Conservation (phyloP, 129 eudicot genomes). For the Solidago caesia region DNA sequence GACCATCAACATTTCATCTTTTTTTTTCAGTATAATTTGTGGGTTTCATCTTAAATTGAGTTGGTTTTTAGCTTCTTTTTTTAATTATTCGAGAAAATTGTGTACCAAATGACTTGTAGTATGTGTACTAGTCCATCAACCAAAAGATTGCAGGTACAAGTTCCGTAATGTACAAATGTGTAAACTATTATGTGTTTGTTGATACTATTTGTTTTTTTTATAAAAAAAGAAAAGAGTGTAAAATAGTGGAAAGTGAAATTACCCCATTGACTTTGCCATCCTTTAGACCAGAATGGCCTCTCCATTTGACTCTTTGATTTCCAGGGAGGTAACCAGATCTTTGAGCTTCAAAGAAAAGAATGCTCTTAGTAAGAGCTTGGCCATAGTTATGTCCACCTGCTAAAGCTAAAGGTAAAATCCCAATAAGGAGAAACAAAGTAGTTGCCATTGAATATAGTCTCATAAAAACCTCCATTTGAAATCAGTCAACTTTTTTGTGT, state of each 20-base stretch:
- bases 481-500: not conserved
- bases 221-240: not conserved
- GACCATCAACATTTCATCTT: constrained; percentile 34
- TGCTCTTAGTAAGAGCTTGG: constrained; percentile 68
- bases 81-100: not conserved
- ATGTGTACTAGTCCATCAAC: no score
- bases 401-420: constrained; percentile 52
- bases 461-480: constrained; percentile 43
- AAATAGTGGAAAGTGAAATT: not conserved
- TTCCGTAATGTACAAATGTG: no score
- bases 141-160: no score
- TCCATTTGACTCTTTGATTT: constrained; percentile 66
- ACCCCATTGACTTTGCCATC: constrained; percentile 59
- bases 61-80: not conserved
- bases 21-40: constrained; percentile 15
- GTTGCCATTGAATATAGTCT: constrained; percentile 43
- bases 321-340: constrained; percentile 77
- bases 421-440: constrained; percentile 51
- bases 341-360: constrained; percentile 85
- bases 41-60: not conserved
- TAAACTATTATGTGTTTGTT: no score
- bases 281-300: constrained; percentile 69
- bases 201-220: no score
- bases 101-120: not conserved
- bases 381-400: constrained; percentile 75